These are phyloP conservation scores for Russula ochroleuca DNA, from an alignment of 768 basidiomycete genomes.

Conservation along the genomic window DNA sequence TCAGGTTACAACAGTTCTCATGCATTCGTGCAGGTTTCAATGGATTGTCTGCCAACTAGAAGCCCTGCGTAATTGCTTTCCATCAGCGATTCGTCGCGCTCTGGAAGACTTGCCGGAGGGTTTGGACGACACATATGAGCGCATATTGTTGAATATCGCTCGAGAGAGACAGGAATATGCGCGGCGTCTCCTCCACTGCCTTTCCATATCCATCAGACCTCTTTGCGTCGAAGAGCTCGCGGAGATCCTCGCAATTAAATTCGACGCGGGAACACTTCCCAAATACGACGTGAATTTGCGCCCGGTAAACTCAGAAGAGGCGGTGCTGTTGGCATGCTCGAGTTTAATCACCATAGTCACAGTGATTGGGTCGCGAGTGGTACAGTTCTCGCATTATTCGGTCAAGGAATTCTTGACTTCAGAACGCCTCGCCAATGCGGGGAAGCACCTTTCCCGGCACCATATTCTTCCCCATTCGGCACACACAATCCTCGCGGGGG, in stretches of 20 bases:
- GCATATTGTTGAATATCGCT: not conserved
- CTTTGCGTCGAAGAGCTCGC: not conserved
- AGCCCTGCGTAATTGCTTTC: not conserved
- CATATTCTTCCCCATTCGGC: not conserved
- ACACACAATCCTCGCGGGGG: not conserved
- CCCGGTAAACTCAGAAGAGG: not conserved
- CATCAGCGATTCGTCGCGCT: not conserved
- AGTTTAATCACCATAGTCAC: not conserved
- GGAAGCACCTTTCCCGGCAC: not conserved
- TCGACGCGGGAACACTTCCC: not conserved
- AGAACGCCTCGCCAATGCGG: not conserved
- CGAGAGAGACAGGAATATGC: not conserved
- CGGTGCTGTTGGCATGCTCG: not conserved
- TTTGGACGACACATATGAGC: constrained; percentile 1
- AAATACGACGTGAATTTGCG: not conserved
- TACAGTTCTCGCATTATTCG: not conserved
- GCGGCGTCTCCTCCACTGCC: not conserved
- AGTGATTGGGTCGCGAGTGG: not conserved
- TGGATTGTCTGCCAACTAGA: constrained; percentile 3
- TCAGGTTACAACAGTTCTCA: not conserved
- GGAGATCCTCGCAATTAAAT: not conserved
- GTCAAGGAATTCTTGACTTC: not conserved
- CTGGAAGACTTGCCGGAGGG: not conserved
- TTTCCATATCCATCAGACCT: not conserved
- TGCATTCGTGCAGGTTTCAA: not conserved